Percentiles rank a stretch among this genome's conserved stretches.
These are phyloP conservation scores for Fomes fomentarius DNA, from an alignment of 1,284 basidiomycete species.

Conservation along the genomic window DNA sequence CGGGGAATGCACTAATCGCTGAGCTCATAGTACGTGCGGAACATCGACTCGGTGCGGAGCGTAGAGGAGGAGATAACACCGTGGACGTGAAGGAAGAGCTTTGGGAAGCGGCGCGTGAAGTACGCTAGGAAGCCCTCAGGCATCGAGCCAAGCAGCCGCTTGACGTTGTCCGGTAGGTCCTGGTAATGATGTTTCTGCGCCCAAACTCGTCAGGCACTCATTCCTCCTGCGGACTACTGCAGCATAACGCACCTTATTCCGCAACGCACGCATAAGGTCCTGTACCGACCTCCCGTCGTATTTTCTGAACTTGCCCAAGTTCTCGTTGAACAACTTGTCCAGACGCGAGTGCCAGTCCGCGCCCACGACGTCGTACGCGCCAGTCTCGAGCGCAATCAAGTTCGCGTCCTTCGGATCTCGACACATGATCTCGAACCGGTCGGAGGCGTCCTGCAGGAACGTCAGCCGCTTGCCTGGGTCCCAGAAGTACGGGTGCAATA, in stretches of 20 bases:
- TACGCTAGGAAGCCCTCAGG: constrained; percentile 93
- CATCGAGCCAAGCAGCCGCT: constrained; percentile 85
- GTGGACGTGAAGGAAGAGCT: constrained; percentile 92
- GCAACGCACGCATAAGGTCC: constrained; percentile 88
- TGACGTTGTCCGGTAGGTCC: constrained; percentile 89
- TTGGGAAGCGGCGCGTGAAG: constrained; percentile 92
- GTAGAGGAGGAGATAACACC: constrained; percentile 71
- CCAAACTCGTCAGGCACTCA: background rate
- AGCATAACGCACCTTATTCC: constrained; percentile 92
- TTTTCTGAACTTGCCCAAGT: constrained; percentile 95
- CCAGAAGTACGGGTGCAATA: constrained; percentile 98
- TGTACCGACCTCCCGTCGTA: constrained; percentile 92
- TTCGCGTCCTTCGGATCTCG: constrained; percentile 84
- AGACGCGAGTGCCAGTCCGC: constrained; percentile 88
- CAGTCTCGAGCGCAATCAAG: constrained; percentile 77
- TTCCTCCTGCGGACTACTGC: too few species aligned
- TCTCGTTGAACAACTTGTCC: constrained; percentile 91
- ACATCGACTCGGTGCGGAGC: constrained; percentile 81
- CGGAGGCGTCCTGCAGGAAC: constrained; percentile 96
- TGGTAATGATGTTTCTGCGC: constrained; percentile 97
- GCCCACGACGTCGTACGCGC: constrained; percentile 72
- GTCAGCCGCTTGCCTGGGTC: constrained; percentile 81
- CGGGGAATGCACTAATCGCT: constrained; percentile 45
- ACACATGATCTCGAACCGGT: constrained; percentile 98
- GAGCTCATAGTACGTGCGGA: constrained; percentile 82